A percentile compares a stretch with the other conserved stretches of the same genome.
Conservation (phyloP, 257 asterid genomes). For the Linaria vulgaris region DNA sequence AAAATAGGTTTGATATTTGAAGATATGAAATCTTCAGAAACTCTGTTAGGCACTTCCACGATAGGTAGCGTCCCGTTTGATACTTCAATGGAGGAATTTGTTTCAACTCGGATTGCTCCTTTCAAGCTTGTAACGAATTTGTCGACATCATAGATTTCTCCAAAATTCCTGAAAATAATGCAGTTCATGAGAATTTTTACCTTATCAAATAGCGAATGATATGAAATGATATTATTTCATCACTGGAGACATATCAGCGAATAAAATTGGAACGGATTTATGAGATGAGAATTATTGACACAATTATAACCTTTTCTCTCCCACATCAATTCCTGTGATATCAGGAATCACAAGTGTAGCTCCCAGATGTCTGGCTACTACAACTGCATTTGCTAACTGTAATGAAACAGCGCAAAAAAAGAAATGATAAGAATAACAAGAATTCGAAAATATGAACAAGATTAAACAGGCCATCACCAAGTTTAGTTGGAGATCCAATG, state of each 20-base stretch:
- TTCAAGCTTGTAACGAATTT: conserved; percentile 47
- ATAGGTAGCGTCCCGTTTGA: conserved; percentile 25
- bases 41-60: conserved; percentile 39
- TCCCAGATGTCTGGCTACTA: conserved; percentile 53
- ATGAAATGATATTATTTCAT: too few species aligned
- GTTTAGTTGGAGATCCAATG: neutral
- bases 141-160: conserved; percentile 54
- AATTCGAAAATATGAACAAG: too few species aligned
- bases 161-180: conserved; percentile 43
- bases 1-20: conserved; percentile 48
- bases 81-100: conserved; percentile 27
- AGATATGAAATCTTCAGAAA: conserved; percentile 37
- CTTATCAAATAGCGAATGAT: too few species aligned
- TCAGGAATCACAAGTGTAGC: conserved; percentile 65
- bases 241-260: too few species aligned
- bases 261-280: too few species aligned
- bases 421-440: neutral
- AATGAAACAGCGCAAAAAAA: conserved; percentile 4
- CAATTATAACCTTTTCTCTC: conserved; percentile 34
- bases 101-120: conserved; percentile 43
- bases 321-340: conserved; percentile 34
- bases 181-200: neutral
- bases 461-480: neutral
- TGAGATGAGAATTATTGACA: too few species aligned
- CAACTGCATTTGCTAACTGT: conserved; percentile 63